phyloP scores from a whole-genome alignment of 345 rosid species.

The Nasturtium officinale region DNA sequence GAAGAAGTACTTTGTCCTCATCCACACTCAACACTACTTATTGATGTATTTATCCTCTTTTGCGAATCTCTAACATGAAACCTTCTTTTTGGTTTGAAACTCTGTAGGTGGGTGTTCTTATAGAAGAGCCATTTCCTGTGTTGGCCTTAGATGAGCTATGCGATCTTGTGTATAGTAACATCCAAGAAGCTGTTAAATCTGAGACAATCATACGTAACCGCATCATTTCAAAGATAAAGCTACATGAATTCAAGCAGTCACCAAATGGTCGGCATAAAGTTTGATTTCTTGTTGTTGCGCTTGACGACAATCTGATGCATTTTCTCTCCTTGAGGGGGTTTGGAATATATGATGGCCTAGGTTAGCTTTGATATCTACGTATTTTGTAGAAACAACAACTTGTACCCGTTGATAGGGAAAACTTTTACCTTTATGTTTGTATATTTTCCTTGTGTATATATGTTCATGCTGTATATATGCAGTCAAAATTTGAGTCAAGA shows the following conservation, averaged over 20 bases:
- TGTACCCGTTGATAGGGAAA: conserved; percentile 31
- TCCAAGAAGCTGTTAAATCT: conserved; percentile 62
- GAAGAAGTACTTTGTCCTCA: conserved; percentile 60
- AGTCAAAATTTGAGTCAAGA: background rate
- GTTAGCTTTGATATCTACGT: conserved; percentile 26
- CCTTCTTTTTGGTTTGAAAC: conserved; percentile 20
- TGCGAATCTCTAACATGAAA: conserved; percentile 5
- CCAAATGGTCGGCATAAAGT: conserved; percentile 68
- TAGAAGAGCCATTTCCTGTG: conserved; percentile 94
- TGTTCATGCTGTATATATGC: conserved; percentile 31
- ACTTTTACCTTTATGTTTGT: conserved; percentile 22
- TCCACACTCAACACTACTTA: background rate
- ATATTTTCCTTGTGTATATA: conserved; percentile 8
- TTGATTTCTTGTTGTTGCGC: conserved; percentile 10
- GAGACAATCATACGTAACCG: conserved; percentile 59
- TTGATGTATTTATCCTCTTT: conserved; percentile 4
- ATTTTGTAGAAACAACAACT: conserved; percentile 32
- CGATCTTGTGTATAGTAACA: conserved; percentile 52
- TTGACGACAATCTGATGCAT: conserved; percentile 17
- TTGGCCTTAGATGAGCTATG: conserved; percentile 89
- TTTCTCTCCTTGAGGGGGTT: conserved; percentile 25
- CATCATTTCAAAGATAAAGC: conserved; percentile 53
- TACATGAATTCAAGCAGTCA: conserved; percentile 50
- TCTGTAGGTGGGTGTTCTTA: conserved; percentile 88
- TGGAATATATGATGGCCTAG: conserved; percentile 28